Base-by-base conservation (phyloP, 2,329 filamentous ascomycete genomes). In the Colletotrichum coccodes region DNA sequence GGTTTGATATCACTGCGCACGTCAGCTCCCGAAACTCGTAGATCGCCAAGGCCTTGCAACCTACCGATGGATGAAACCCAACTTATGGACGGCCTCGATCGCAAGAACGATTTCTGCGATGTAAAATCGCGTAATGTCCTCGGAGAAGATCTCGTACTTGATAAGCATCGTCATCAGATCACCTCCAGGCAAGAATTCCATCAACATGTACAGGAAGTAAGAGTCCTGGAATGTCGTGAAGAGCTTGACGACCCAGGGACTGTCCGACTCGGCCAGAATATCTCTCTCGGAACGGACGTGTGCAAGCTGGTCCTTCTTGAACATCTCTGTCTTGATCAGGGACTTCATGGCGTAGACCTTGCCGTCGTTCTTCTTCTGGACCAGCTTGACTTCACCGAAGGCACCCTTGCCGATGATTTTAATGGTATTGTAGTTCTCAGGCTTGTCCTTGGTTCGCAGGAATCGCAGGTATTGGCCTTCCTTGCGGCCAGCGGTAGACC, bases 111-210 rank as follows among this genome's bases (percentile, higher is more conserved):
- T 95, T 81, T 99, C 95, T 28, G 96, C 96, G 89, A 99, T 99
- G 82, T 99, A 99, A 82, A 99, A 99, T 21, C 96, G 91, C 34
- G 96, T 99, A 73, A 99, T 98, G 74, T 99, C 96, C 80, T 98
- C 95, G 0, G 94, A 97, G 81, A 99, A 99, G 79, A 99, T 98
- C 80, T 99, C 96, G 78, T 99, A 99, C 87, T 98, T 99, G 85
- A 99, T 99, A 74, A 99, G 87, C 96, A 99, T 99, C 4, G 96
- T 99, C 96, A 99, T 99, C 79, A 99, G 82, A 84, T 99, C 96
- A 80, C 96, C 96, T 80, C 96, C 96, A 8, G 96, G 96, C 80
- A 99, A 88, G 82, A 98, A 99, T 82, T 99, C 96, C 96, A 99
- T 99, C 70, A 99, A 87, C 91, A 99, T 96, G 85, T 99, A 99